Base-by-base conservation (phyloP, 2,329 filamentous ascomycete species). In the Trichoderma sp. region DNA sequence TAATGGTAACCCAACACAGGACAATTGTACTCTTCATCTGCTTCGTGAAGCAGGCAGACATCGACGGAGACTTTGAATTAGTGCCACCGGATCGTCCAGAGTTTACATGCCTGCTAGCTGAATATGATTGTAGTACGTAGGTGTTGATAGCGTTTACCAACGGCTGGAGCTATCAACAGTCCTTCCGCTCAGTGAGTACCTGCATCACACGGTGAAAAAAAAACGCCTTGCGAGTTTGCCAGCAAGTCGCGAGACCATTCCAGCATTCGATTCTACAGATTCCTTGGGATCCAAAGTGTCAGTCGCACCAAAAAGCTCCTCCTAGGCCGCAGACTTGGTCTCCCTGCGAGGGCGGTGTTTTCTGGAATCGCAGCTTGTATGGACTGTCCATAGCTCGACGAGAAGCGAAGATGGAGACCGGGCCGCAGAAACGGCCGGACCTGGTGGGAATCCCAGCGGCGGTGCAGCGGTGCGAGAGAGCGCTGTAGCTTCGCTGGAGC, bases 361-460 rank as follows among this genome's bases (percentile, higher is more conserved):
- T 50, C 50, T 47, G 43, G 36, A 65, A 71, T 71, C 39, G 17
- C 23, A 55, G 9, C 36, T n/a, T 61, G 30, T 59, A 23, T 63
- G 63, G 63, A 20, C 8, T 47, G 53, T 23, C 11, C 12, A 57
- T n/a, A 36, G 36, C n/a, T 28, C 4, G 63, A 59, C 20, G 3
- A 58, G 17, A 15, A 32, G 12, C n/a, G 23, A 17, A n/a, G 17
- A 64, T 71, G 68, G 71, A 68, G 62, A 68, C 62, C 32, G 28
- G 72, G 72, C 53, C 72, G 72, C 72, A 73, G 50, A 73, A 72
- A 68, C 72, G 72, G 72, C 70, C 72, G 70, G 70, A 32, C 63
- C 58, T 39, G 62, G 62, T 57, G 71, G 57, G 39, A 55, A 39
- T 67, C 43, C 43, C 32, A 53, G 57, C 64, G 70, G 63, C 64